Base-by-base conservation (phyloP, 2,329 filamentous ascomycete genomes). In the Fusarium kyushuense region DNA sequence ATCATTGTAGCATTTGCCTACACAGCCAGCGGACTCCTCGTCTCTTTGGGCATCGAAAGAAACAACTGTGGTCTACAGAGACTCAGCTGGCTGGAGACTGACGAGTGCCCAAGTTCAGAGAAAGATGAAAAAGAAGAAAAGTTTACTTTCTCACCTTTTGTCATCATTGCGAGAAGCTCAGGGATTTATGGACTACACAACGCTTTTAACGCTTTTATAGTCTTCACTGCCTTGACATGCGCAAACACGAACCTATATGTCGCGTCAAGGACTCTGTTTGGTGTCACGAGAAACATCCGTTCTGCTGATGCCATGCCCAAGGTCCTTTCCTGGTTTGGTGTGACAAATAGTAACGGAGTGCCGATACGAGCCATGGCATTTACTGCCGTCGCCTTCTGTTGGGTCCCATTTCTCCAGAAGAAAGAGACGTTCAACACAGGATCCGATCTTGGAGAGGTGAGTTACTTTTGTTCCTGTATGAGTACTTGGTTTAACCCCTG, bases 161-260 rank as follows among this genome's bases (percentile, higher is more conserved):
- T 52, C 14, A 6, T 52, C 1, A 40, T 40, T 5, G 35, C 35
- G 16, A 52, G 29, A 10, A 2, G 21, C 3, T 52, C 35, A 0
- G 21, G 6, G 2, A 52, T 32, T 12, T 13, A 5, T 19, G 16
- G 16, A 6, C 48, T 40, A 2, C n/a, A 41, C 3, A 25, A 52
- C 3, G 48, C 5, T 3, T 30, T 52, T 1, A 52, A 52, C 13
- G 33, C 48, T 11, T 52, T 52, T 11, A 38, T 40, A 5, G 7
- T 40, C 2, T 52, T 52, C 10, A 52, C 35, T 5, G 25, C 48
- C 10, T 25, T 52, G 2, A 40, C 35, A 5, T 52, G 48, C 29
- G 48, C 48, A 9, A 52, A 52, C 6, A 52, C 48, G 5, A 52
- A 52, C 19, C 11, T 41, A 4, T 52, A 52, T 19, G n/a, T 52